Evolutionary conservation across 805 yeast genomes (phyloP).

Genomic region (Candida jianshihensis): DNA sequence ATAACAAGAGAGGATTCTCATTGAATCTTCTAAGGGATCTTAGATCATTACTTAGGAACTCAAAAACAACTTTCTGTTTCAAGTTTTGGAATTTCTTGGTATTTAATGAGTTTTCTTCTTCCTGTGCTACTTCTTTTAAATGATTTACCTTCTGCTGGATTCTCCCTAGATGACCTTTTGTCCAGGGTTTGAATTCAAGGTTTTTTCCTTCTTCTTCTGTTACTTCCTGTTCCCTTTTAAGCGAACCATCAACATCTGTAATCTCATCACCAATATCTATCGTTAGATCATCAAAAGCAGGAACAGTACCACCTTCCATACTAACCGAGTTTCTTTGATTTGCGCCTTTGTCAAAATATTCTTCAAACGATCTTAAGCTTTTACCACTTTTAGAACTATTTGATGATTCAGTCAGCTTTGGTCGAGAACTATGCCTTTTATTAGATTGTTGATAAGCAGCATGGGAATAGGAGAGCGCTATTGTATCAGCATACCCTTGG

Average conservation of each 20-base stretch:
- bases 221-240: neutral
- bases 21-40: conserved; percentile 14
- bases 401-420: too few species aligned
- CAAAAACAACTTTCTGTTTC: conserved; percentile 18
- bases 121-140: conserved; percentile 7
- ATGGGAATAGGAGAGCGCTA: neutral
- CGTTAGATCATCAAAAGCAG: conserved; percentile 19
- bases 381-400: too few species aligned
- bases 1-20: conserved; percentile 10
- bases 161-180: conserved; percentile 13
- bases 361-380: too few species aligned
- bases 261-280: conserved; percentile 15
- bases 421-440: neutral
- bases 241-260: conserved; percentile 4
- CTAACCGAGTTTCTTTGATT: conserved; percentile 8
- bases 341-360: too few species aligned
- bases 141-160: conserved; percentile 18
- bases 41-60: conserved; percentile 17
- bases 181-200: neutral
- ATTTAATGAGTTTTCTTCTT: conserved; percentile 1
- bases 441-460: neutral
- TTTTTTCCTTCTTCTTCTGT: neutral
- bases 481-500: neutral
- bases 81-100: conserved; percentile 8
- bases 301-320: conserved; percentile 18